These are phyloP conservation scores for Apiospora rasikravindrae DNA, from an alignment of 2,329 filamentous ascomycete species.

Conservation along the genomic window DNA sequence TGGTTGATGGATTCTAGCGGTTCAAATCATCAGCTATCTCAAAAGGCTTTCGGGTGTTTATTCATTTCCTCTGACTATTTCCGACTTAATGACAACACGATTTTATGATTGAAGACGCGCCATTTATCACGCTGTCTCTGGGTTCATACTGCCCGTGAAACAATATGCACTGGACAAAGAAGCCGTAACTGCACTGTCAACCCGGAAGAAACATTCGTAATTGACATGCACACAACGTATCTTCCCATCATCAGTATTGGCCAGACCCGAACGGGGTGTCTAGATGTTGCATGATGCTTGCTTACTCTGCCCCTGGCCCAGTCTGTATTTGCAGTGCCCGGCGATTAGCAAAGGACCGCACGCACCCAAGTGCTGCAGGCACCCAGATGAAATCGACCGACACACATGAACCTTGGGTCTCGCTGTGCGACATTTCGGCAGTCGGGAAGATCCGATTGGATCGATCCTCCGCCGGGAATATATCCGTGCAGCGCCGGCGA, in stretches of 20 bases:
- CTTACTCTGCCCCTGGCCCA: background rate
- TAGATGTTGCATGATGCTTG: background rate
- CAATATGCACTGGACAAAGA: background rate
- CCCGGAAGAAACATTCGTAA: background rate
- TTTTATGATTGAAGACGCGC: background rate
- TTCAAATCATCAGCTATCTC: background rate
- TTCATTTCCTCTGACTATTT: background rate
- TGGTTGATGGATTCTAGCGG: background rate
- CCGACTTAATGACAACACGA: background rate
- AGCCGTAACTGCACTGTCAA: background rate
- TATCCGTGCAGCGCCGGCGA: background rate
- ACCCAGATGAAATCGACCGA: background rate
- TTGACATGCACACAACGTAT: background rate
- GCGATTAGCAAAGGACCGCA: background rate
- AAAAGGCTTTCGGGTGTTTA: background rate
- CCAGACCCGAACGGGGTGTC: background rate
- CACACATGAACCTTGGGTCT: background rate
- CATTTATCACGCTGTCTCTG: background rate
- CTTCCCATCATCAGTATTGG: background rate
- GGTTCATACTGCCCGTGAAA: background rate
- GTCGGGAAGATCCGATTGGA: background rate
- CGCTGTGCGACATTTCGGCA: background rate
- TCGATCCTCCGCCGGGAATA: background rate
- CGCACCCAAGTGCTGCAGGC: background rate
- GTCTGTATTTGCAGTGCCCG: background rate